A percentile compares a stretch with the other conserved stretches of the same genome.
phyloP scores from a whole-genome alignment of 1,139 yeast species.

The Pneumocystis wakefieldiae region DNA sequence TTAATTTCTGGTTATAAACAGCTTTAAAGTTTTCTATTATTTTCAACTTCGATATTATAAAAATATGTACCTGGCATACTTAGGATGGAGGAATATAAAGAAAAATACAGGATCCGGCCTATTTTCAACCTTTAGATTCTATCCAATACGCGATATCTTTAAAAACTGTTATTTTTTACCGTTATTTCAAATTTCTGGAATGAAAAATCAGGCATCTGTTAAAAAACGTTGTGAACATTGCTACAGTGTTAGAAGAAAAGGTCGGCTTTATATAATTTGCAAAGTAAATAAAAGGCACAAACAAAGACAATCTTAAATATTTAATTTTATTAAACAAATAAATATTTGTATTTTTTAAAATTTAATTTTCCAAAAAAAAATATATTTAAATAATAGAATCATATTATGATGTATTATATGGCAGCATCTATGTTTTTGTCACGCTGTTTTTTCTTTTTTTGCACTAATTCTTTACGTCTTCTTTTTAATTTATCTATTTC shows the following conservation, averaged over 20 bases:
- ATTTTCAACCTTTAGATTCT: neutral
- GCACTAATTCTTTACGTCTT: neutral
- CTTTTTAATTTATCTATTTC: constrained; percentile 47
- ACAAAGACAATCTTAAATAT: neutral
- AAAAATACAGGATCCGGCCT: neutral
- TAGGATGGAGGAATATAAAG: neutral
- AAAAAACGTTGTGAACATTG: neutral
- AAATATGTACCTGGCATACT: neutral
- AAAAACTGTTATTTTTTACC: neutral
- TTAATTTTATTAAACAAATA: neutral
- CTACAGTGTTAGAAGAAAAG: neutral
- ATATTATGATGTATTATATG: neutral
- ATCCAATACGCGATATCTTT: neutral
- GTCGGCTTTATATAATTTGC: neutral
- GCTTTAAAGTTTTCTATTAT: neutral
- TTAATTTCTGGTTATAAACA: neutral
- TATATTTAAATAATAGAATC: neutral
- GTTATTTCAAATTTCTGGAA: neutral
- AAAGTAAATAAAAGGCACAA: neutral
- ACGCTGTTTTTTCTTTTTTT: neutral
- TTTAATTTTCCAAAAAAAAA: neutral
- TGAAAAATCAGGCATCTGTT: neutral
- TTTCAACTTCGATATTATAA: neutral
- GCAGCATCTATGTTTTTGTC: neutral
- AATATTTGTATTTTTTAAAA: neutral